Evolutionary conservation across 176 grass and related monocot species (phyloP).

Genomic region (Oryza meyeriana): DNA sequence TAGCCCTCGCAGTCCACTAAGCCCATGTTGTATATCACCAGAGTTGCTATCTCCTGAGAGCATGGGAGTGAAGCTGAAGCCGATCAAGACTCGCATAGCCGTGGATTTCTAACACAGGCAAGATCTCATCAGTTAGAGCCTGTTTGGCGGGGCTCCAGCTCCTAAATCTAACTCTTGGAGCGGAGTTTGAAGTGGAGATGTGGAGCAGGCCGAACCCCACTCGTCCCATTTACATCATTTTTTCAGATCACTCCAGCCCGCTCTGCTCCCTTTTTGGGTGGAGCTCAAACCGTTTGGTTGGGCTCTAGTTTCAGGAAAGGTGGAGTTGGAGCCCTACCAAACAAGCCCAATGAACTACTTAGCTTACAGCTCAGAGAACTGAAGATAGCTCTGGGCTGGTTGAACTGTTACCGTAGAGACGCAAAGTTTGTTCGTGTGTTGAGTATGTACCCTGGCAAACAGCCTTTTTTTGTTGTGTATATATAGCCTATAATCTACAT

Average conservation of each 20-base stretch:
- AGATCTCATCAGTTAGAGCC: neutral
- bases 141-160: no score
- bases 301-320: no score
- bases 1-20: conserved; percentile 72
- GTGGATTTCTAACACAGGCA: conserved; percentile 42
- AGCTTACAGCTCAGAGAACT: neutral
- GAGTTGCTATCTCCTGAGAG: conserved; percentile 85
- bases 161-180: no score
- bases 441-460: neutral
- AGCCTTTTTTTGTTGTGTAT: conserved; percentile 5
- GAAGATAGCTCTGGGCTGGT: neutral
- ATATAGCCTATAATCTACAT: conserved; percentile 15
- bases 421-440: neutral
- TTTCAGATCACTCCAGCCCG: no score
- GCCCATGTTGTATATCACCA: conserved; percentile 64
- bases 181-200: no score
- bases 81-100: conserved; percentile 62
- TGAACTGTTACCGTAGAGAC: neutral
- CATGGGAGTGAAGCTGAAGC: conserved; percentile 91
- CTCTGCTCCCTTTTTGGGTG: no score
- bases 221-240: no score
- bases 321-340: no score
- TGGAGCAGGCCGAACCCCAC: no score
- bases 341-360: neutral
- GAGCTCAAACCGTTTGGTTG: no score